Base-by-base conservation (phyloP, 495 filamentous ascomycete species). In the Trypethelium eluteriae region DNA sequence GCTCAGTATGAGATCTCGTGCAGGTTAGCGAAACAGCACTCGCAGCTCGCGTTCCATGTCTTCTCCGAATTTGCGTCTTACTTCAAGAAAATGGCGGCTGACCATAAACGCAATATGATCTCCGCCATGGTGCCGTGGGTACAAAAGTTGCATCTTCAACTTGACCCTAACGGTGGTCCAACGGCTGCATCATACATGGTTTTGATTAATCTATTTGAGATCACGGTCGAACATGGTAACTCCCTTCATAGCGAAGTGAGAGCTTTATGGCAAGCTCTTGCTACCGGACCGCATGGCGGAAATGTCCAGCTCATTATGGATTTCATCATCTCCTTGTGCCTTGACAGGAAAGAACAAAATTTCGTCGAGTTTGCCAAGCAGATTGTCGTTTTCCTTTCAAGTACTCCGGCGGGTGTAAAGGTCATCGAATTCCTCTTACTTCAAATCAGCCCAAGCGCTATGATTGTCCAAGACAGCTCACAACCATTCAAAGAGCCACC, bases 341-440 rank as follows among this genome's bases (percentile, higher is more conserved):
- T 98, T 39, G 95, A 98, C 67, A 86, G 92, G 59, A 86, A 93
- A 63, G 94, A 98, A 70, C 95, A 98, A 69, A 97, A 96, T 69
- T 97, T 96, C 78, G 92, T 98, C 56, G 91, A 96, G 68, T 96
- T 91, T 74, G 92, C 94, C 2, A 98, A 98, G 78, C 94, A 98
- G 76, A 90, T 98, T 41, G 91, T 98, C 34, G 94, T 98, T 0
- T 96, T 97, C 74, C 77, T 98, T 3, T 92, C 94, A 2, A 91
- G 90, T 71, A 96, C 94, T 0, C 90, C 89, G 47, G 93, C 91
- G 25, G 92, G 93, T 11, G 86, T 89, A 41, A 95, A 94, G 72
- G 91, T 98, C 32, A 88, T 98, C 18, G 95, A 98, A 71, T 96
- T 96, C 69, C 83, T 98, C 63, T 76, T 98, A 53, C 81, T 93